A percentile compares a stretch with the other conserved stretches of the same genome.
Evolutionary conservation across 2,329 filamentous ascomycete species (phyloP).

Genomic region (Fusarium sp.): DNA sequence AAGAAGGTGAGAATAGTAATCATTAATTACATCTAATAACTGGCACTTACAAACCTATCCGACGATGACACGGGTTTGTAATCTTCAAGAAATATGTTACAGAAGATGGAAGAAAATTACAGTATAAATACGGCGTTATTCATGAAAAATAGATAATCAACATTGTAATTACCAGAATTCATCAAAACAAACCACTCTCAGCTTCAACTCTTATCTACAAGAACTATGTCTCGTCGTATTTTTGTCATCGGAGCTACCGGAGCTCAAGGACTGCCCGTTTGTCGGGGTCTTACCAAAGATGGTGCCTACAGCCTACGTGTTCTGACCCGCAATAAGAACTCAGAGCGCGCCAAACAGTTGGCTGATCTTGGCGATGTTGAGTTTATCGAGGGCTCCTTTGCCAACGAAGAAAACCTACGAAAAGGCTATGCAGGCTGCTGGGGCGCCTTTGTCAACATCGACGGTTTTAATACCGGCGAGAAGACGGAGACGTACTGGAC

Average conservation of each 20-base stretch:
- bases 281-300: slow-evolving; percentile 5
- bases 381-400: slow-evolving; percentile 7
- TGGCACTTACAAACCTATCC: too few relatives aligned
- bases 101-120: too few relatives aligned
- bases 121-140: too few relatives aligned
- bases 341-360: neutral
- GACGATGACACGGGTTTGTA: too few relatives aligned
- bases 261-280: slow-evolving; percentile 18
- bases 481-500: slow-evolving; percentile 30
- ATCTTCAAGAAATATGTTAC: too few relatives aligned
- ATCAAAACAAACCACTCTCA: too few relatives aligned
- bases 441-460: slow-evolving; percentile 22
- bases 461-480: slow-evolving; percentile 20
- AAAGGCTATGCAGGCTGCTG: neutral
- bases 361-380: neutral
- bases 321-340: slow-evolving; percentile 8
- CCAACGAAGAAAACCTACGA: slow-evolving; percentile 2
- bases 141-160: too few relatives aligned
- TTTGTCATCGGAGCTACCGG: slow-evolving; percentile 20
- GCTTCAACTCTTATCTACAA: rapidly evolving
- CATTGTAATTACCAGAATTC: too few relatives aligned
- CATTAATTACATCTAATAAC: too few relatives aligned
- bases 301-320: slow-evolving; percentile 8
- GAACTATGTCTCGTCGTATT: neutral
- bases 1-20: too few relatives aligned